These are phyloP conservation scores for Pestalotiopsis sp. DNA, from an alignment of 2,329 filamentous ascomycete species.

Conservation along the genomic window DNA sequence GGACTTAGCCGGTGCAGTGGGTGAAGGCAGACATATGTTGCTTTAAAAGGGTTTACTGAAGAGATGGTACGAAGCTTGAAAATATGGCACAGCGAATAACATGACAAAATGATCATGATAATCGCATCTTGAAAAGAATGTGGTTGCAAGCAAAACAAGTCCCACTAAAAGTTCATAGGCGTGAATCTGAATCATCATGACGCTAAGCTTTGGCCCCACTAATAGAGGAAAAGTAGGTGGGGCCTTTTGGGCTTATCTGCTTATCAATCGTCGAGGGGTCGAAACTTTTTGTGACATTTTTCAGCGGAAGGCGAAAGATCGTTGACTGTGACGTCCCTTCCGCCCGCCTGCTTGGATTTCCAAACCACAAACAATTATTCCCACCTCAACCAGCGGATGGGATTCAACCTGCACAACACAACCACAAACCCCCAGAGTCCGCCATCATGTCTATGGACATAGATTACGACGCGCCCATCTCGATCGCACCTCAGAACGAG, in stretches of 20 bases:
- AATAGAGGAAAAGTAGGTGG: neutral
- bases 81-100: neutral
- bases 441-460: constrained; percentile 12
- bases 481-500: constrained; percentile 11
- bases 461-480: constrained; percentile 11
- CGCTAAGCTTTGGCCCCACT: neutral
- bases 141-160: neutral
- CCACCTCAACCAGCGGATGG: neutral
- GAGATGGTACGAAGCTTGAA: no score
- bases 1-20: no score
- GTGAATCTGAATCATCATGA: neutral
- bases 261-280: constrained; percentile 12
- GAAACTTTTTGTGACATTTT: constrained; percentile 15
- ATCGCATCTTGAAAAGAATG: neutral
- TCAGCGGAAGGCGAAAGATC: neutral
- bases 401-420: neutral
- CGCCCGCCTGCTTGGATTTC: neutral
- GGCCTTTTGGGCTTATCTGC: constrained; percentile 6
- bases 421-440: neutral
- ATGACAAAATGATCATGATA: neutral
- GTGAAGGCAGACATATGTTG: no score
- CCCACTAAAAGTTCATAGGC: neutral
- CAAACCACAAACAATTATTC: neutral
- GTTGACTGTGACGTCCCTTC: constrained; percentile 9
- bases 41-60: no score